phyloP scores from a whole-genome alignment of 2,329 filamentous ascomycete species.

The Cladophialophora immunda region DNA sequence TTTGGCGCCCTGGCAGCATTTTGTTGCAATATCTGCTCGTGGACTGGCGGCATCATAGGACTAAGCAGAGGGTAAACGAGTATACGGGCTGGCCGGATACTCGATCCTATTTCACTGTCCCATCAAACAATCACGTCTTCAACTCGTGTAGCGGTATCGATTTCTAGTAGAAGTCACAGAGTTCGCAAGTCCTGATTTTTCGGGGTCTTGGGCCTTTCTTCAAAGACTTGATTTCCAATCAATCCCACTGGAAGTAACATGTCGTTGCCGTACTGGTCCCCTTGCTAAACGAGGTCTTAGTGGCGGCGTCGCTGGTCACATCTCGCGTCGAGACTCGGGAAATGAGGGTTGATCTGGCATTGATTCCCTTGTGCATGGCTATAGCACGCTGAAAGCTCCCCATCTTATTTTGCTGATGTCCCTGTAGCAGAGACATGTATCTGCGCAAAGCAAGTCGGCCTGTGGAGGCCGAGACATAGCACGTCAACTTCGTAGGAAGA shows the following conservation, averaged over 20 bases:
- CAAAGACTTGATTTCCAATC: background rate
- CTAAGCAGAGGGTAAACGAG: background rate
- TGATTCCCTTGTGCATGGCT: slow-evolving; percentile 71
- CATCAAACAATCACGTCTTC: background rate
- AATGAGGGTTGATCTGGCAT: slow-evolving; percentile 70
- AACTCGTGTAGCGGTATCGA: background rate
- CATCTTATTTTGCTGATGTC: slow-evolving; percentile 62
- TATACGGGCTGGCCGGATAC: background rate
- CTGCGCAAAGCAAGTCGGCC: too few species aligned
- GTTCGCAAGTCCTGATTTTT: background rate
- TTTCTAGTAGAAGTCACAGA: background rate
- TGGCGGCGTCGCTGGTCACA: slow-evolving; percentile 70
- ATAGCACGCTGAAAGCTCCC: slow-evolving; percentile 68
- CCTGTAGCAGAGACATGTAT: too few species aligned
- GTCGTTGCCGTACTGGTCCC: background rate
- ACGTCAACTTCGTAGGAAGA: too few species aligned
- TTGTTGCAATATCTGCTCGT: background rate
- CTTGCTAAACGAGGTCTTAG: slow-evolving; percentile 61
- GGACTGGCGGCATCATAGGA: background rate
- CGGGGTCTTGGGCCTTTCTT: background rate
- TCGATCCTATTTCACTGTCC: background rate
- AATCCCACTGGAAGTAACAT: background rate
- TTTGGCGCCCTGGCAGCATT: background rate
- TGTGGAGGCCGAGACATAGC: too few species aligned
- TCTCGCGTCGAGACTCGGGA: slow-evolving; percentile 69